Evolutionary conservation across 805 yeast genomes (phyloP).

Genomic region (Myxozyma udenii): DNA sequence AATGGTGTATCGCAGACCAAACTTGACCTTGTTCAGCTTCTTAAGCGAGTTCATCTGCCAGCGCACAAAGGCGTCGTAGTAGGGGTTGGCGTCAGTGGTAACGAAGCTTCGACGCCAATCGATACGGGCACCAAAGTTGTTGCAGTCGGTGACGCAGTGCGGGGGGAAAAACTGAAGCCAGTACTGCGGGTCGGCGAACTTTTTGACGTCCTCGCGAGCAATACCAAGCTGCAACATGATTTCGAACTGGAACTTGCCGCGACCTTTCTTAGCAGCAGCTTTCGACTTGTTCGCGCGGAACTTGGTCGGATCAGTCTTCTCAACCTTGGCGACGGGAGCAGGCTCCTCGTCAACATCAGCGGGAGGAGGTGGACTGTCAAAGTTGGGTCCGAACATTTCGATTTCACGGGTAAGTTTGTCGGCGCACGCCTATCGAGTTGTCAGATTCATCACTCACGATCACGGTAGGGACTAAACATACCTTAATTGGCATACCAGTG

Average conservation of each 20-base stretch:
- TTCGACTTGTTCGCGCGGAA: conserved; percentile 91
- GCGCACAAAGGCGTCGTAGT: conserved; percentile 89
- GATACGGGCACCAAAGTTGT: conserved; percentile 81
- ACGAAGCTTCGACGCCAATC: conserved; percentile 98
- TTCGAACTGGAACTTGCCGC: conserved; percentile 91
- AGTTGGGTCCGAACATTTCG: conserved; percentile 83
- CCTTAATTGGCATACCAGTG: conserved; percentile 94
- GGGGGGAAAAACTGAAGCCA: conserved; percentile 95
- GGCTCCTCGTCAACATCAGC: conserved; percentile 48
- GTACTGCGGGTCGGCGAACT: conserved; percentile 86
- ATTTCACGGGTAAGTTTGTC: conserved; percentile 91
- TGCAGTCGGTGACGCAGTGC: conserved; percentile 74
- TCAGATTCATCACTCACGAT: conserved; percentile 26
- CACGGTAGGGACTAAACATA: neutral
- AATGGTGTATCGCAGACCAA: conserved; percentile 96
- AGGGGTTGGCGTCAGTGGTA: conserved; percentile 93
- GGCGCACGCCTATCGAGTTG: conserved; percentile 76
- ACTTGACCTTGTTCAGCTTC: conserved; percentile 85
- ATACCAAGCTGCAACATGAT: conserved; percentile 95
- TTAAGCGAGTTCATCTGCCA: conserved; percentile 94
- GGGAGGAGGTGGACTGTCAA: conserved; percentile 48
- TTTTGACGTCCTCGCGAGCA: conserved; percentile 72
- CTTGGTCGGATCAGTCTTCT: conserved; percentile 67
- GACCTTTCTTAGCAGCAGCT: conserved; percentile 90
- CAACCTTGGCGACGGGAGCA: conserved; percentile 22